These are phyloP conservation scores for Globisporangium lucens DNA, from an alignment of 352 stramenopile genomes.

Conservation along the genomic window DNA sequence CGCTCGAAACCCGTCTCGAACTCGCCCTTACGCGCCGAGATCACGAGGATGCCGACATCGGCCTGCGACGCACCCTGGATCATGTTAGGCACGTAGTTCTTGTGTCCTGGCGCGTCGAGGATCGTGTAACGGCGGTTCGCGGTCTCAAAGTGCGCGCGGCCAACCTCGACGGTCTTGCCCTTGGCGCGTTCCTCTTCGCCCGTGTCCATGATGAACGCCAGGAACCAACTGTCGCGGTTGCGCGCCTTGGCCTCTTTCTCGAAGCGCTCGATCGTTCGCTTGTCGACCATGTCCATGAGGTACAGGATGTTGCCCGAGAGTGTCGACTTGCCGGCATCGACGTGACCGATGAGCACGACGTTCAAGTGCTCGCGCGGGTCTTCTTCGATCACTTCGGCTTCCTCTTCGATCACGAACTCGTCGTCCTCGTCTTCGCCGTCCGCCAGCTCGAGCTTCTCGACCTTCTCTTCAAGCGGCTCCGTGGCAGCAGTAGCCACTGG, in stretches of 20 bases:
- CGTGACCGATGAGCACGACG: conserved; percentile 99
- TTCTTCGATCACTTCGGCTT: conserved; percentile 82
- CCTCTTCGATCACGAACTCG: conserved; percentile 44
- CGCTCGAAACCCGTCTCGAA: conserved; percentile 99
- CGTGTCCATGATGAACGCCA: conserved; percentile 99
- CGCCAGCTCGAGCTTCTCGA: conserved; percentile 23
- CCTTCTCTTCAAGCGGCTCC: conserved; percentile 20
- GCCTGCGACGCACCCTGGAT: conserved; percentile 95
- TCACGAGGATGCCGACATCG: conserved; percentile 97
- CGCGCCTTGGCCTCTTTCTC: conserved; percentile 96
- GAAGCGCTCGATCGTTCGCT: conserved; percentile 98
- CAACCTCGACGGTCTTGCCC: conserved; percentile 84
- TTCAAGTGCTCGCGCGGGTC: conserved; percentile 98
- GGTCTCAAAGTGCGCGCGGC: conserved; percentile 97
- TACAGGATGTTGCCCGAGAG: conserved; percentile 98
- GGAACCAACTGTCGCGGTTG: conserved; percentile 88
- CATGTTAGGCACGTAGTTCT: conserved; percentile 99
- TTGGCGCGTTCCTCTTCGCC: conserved; percentile 98
- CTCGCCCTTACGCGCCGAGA: conserved; percentile 95
- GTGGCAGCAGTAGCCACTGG: conserved; percentile 10
- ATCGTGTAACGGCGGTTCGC: conserved; percentile 96
- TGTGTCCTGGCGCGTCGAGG: conserved; percentile 97
- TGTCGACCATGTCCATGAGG: conserved; percentile 98
- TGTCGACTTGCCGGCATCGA: conserved; percentile 98
- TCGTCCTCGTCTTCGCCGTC: conserved; percentile 50